These are phyloP conservation scores for Jaltomata sinuosa DNA, from an alignment of 257 asterid genomes.

Conservation along the genomic window DNA sequence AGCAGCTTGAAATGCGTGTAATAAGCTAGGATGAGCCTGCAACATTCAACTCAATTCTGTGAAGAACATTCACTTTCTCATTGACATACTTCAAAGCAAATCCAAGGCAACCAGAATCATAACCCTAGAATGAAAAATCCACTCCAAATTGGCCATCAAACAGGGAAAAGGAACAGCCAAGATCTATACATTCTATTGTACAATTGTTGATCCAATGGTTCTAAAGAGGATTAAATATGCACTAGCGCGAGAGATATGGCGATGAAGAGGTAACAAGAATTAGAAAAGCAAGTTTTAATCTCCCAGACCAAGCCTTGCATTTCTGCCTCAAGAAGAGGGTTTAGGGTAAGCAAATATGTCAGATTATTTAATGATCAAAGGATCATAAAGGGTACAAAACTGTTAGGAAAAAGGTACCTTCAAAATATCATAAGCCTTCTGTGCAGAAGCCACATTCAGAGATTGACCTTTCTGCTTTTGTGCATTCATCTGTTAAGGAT, in stretches of 20 bases:
- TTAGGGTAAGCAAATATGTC: neutral
- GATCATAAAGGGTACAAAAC: neutral
- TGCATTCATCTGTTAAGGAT: slow-evolving; percentile 48
- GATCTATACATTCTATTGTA: neutral
- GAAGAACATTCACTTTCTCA: neutral
- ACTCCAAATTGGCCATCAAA: neutral
- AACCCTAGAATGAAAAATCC: neutral
- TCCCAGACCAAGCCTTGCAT: neutral
- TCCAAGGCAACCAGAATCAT: neutral
- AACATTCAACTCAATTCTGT: neutral
- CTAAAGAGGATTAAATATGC: neutral
- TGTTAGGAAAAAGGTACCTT: slow-evolving; percentile 36
- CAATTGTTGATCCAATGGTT: neutral
- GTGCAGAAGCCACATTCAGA: slow-evolving; percentile 59
- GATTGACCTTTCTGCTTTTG: slow-evolving; percentile 90
- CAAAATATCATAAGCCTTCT: slow-evolving; percentile 69
- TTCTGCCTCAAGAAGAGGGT: neutral
- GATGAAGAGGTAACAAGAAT: neutral
- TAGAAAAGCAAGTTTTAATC: neutral
- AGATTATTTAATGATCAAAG: neutral
- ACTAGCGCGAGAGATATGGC: neutral
- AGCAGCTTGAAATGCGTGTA: slow-evolving; percentile 81
- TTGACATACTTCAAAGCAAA: neutral
- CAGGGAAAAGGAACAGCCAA: neutral
- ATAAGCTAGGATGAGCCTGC: slow-evolving; percentile 84